Conservation (phyloP, 805 yeast species). For the Diddensiella transvaalensis region DNA sequence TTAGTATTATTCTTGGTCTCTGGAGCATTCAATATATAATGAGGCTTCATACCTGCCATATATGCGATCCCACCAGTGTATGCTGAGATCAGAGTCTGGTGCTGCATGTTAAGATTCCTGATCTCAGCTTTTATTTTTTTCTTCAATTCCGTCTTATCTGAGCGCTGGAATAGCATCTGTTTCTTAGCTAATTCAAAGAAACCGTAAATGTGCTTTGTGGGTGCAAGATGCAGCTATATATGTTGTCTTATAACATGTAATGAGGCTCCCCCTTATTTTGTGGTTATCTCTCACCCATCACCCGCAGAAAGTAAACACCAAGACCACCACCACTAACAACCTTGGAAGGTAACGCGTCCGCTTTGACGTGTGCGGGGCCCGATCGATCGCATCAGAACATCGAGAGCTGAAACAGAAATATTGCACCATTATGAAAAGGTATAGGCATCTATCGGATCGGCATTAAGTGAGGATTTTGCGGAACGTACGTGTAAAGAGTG, state of each 20-base stretch:
- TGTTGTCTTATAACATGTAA: background rate
- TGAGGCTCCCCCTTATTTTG: background rate
- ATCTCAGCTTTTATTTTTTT: background rate
- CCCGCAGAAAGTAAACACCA: background rate
- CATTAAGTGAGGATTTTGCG: no score
- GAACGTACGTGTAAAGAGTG: no score
- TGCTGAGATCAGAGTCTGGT: background rate
- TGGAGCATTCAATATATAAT: no score
- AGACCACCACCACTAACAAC: no score
- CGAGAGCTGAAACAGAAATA: no score
- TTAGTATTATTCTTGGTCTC: no score
- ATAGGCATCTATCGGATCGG: no score
- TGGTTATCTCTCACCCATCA: background rate
- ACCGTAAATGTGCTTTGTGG: background rate
- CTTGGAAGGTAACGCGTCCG: no score
- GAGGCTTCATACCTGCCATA: slow-evolving; percentile 4
- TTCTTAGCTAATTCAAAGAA: no score
- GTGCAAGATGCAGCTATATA: background rate
- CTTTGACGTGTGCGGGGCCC: no score
- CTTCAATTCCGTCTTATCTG: background rate
- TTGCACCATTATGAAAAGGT: no score
- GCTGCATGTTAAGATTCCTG: background rate
- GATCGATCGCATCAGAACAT: no score
- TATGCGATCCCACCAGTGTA: slow-evolving; percentile 1
- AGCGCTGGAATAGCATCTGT: background rate